These are phyloP conservation scores for Darksidea phi DNA, from an alignment of 495 filamentous ascomycete genomes.

Conservation along the genomic window DNA sequence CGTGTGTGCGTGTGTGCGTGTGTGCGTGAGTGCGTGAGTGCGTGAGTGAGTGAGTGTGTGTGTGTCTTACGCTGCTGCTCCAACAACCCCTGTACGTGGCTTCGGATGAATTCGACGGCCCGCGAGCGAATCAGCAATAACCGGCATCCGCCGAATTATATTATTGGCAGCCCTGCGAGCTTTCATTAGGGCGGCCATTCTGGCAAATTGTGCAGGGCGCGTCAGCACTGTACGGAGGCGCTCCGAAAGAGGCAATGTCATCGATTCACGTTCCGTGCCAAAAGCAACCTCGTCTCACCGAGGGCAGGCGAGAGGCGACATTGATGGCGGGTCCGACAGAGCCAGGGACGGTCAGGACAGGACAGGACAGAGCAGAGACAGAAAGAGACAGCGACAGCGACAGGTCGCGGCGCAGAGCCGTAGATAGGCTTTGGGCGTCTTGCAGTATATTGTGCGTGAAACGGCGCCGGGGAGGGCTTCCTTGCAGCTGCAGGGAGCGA, in stretches of 20 bases:
- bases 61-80: conserved; percentile 7
- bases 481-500: conserved; percentile 24
- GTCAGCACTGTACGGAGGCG: conserved; percentile 12
- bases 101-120: conserved; percentile 1
- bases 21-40: too few species aligned
- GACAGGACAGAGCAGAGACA: conserved; percentile 1
- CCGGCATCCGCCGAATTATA: not conserved
- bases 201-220: conserved; percentile 11
- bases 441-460: conserved; percentile 20
- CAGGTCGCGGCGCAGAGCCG: too few species aligned
- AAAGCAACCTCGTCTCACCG: conserved; percentile 7
- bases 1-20: too few species aligned
- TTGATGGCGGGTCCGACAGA: not conserved
- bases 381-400: conserved; percentile 5
- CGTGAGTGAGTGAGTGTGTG: too few species aligned
- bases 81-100: conserved; percentile 3
- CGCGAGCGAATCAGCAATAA: conserved; percentile 10
- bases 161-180: conserved; percentile 13
- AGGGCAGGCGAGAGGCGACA: conserved; percentile 14
- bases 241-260: conserved; percentile 1
- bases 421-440: too few species aligned
- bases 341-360: not conserved
- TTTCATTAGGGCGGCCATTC: conserved; percentile 5
- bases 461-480: conserved; percentile 13
- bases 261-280: conserved; percentile 8